Evolutionary conservation across 495 filamentous ascomycete species (phyloP), one percentile per base, ranked within the genome.

Genomic region (Aspergillus mulundensis): DNA sequence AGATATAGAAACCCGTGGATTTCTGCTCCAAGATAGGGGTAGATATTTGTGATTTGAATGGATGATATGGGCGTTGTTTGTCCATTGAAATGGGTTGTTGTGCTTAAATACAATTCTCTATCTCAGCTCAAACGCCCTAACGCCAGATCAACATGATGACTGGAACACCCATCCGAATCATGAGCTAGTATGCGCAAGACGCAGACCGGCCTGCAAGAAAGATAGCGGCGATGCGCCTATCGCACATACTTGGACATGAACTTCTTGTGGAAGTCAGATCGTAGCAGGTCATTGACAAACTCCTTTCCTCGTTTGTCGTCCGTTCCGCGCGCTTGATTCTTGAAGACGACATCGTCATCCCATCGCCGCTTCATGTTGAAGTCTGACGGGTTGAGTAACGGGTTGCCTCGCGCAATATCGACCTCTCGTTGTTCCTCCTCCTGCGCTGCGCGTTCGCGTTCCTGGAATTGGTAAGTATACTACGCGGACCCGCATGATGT

Each of bases 271-370:
- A 98, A 98, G 70, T 97, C 94, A 7, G 90, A 95, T 53, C 94
- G 85, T 54, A 98, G 75, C 66, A 97, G 76, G 74, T 98, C 94
- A 65, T 98, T 98, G 66, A 98, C 90, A 78, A 97, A 98, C 73
- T 96, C 91, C 73, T 91, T 95, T 71, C 83, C 87, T 75, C 92
- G 91, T 73, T 87, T 90, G 53, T 95, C 91, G 64, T 96, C 94
- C 10, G 91, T 96, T 3, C 94, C 94, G 43, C 95, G 82, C 30
- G 92, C 94, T 71, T 97, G 94, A 71, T 98, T 98, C 77, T 95
- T 96, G 75, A 98, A 98, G 16, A 98, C 91, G n/a, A 98, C 94
- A 75, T 98, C 94, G 58, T 98, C 94, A 61, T 98, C 94, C 94
- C 94, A 98, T 65, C 91, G 82, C 21, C 66, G 65, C 61, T 69